Evolutionary conservation across 495 filamentous ascomycete genomes (phyloP), one percentile per base, ranked within the genome.

Genomic region (Xylaria cubensis): DNA sequence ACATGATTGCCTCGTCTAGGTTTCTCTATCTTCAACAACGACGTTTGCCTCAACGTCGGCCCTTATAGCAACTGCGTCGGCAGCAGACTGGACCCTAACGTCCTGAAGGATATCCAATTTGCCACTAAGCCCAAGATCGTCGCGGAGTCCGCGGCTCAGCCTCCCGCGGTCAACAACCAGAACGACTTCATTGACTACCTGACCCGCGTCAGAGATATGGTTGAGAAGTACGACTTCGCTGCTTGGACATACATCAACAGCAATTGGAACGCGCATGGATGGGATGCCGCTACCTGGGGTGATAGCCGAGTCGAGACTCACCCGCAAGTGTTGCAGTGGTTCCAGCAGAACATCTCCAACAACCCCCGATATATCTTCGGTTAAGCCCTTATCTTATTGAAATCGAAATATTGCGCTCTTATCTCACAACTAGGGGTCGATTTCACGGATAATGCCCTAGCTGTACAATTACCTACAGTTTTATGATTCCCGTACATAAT

Each of bases 311-410:
- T 53, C 8, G 50, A 53, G 21, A 24, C 50, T 53, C 50, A 53
- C 50, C n/a, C 50, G 21, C 8, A 9, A 21, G 50, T 53, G 10
- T 53, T 53, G 50, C 50, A 53, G 21, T 53, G 50, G 50, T 53
- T 53, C 50, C n/a, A 53, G 21, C 50, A 53, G 50, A 53, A 53
- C 50, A 53, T 53, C 50, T 21, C 50, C 21, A 53, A 53, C 21
- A 53, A 53, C 50, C 50, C 50, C 50, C 24, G 50, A 53, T 53
- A 53, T 53, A 53, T 53, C 50, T 53, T 53, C 21, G 50, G 50
- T 24, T 53, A 53, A 24, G 21, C 50, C 10, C 21, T n/a, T 24
- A 1, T 1, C n/a, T 53, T 10, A 53, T 3, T 24, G 9, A 9
- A 26, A 12, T n/a, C 50, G n/a, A 24, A 12, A n/a, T 10, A 53